These are phyloP conservation scores for Colletotrichum theobromicola DNA, from an alignment of 2,329 filamentous ascomycete species.

Conservation along the genomic window DNA sequence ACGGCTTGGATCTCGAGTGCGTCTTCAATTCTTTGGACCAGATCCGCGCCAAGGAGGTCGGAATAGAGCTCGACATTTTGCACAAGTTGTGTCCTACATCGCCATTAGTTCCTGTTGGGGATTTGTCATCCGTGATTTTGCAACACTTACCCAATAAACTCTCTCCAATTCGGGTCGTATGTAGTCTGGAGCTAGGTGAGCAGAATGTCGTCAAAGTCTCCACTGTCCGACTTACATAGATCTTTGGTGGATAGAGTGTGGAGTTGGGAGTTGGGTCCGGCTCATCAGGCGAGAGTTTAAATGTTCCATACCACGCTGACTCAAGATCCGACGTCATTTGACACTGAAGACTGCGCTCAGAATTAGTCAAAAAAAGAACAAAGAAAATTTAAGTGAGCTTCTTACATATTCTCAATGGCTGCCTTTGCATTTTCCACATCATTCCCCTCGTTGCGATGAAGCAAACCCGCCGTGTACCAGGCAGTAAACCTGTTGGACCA, in stretches of 20 bases:
- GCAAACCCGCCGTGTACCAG: constrained; percentile 43
- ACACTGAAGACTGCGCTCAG: constrained; percentile 27
- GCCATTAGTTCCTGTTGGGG: background rate
- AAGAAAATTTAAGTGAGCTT: background rate
- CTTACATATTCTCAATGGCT: constrained; percentile 39
- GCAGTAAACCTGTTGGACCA: constrained; percentile 48
- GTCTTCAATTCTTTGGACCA: constrained; percentile 39
- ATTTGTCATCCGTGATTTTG: background rate
- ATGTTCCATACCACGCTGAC: constrained; percentile 46
- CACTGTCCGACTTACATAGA: constrained; percentile 30
- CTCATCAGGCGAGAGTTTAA: constrained; percentile 43
- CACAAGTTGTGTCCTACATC: constrained; percentile 34
- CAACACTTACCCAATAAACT: constrained; percentile 35
- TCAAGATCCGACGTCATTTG: constrained; percentile 41
- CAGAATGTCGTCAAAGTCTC: background rate
- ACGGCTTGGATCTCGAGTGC: constrained; percentile 39
- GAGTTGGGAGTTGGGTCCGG: constrained; percentile 39
- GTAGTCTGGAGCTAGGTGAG: constrained; percentile 12
- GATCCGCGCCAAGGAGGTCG: constrained; percentile 31
- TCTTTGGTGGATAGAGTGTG: constrained; percentile 34
- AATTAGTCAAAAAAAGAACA: background rate
- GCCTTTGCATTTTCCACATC: constrained; percentile 39
- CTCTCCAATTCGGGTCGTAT: constrained; percentile 41
- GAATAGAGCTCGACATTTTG: constrained; percentile 40
- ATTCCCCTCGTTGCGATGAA: constrained; percentile 37